These are phyloP conservation scores for Fusarium sp. DNA, from an alignment of 2,329 filamentous ascomycete species.

Conservation along the genomic window DNA sequence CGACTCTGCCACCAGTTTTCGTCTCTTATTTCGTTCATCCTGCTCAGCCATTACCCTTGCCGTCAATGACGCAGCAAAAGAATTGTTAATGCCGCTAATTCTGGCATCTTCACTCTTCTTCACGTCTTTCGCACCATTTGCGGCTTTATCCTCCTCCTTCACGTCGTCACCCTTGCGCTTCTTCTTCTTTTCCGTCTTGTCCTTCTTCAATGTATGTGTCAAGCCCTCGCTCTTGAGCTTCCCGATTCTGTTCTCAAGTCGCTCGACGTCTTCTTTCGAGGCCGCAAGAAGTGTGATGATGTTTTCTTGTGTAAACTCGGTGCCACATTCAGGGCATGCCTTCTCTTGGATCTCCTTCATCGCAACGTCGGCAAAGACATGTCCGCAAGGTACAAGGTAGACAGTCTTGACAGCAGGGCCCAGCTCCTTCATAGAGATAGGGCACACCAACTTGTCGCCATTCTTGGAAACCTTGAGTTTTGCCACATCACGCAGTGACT, in stretches of 20 bases:
- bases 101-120: slow-evolving; percentile 54
- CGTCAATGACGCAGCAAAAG: slow-evolving; percentile 85
- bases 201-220: slow-evolving; percentile 90
- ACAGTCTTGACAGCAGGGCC: slow-evolving; percentile 84
- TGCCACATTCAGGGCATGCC: slow-evolving; percentile 78
- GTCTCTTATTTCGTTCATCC: slow-evolving; percentile 81
- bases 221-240: slow-evolving; percentile 78
- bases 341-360: slow-evolving; percentile 81
- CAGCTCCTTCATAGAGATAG: slow-evolving; percentile 86
- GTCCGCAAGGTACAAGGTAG: slow-evolving; percentile 94
- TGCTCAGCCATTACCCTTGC: slow-evolving; percentile 90
- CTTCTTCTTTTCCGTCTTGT: slow-evolving; percentile 72
- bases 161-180: slow-evolving; percentile 69
- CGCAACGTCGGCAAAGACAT: slow-evolving; percentile 89
- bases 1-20: slow-evolving; percentile 68
- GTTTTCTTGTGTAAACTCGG: slow-evolving; percentile 77
- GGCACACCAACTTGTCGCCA: slow-evolving; percentile 79
- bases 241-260: slow-evolving; percentile 73
- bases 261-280: slow-evolving; percentile 75
- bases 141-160: slow-evolving; percentile 61
- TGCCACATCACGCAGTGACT: slow-evolving; percentile 85
- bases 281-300: slow-evolving; percentile 85
- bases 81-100: slow-evolving; percentile 82
- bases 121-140: slow-evolving; percentile 55
- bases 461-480: slow-evolving; percentile 77